phyloP scores from a whole-genome alignment of 1,284 basidiomycete genomes.

The Butyriboletus pseudospeciosus region DNA sequence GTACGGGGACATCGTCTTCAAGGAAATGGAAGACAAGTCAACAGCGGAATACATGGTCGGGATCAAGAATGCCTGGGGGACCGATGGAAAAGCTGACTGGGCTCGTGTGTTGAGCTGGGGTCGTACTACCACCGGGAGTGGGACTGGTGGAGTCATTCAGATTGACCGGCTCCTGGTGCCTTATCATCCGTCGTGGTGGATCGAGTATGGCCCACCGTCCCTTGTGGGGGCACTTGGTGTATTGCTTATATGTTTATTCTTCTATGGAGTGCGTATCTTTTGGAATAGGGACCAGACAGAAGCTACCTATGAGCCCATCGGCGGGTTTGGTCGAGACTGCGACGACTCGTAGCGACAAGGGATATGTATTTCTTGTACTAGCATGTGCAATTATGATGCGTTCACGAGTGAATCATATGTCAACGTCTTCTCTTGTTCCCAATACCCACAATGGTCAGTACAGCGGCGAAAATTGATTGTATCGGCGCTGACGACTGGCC shows the following conservation, averaged over 20 bases:
- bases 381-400: constrained; percentile 1
- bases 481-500: constrained; percentile 8
- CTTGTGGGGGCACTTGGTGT: constrained; percentile 56
- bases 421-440: constrained; percentile 7
- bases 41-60: constrained; percentile 67
- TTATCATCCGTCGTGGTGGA: constrained; percentile 82
- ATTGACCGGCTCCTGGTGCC: constrained; percentile 83
- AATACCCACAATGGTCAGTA: constrained; percentile 27
- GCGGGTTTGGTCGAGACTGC: constrained; percentile 66
- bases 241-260: constrained; percentile 62
- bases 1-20: constrained; percentile 82
- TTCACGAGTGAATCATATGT: constrained; percentile 21
- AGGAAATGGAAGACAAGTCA: constrained; percentile 47
- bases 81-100: constrained; percentile 64
- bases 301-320: constrained; percentile 79
- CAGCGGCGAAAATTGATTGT: background rate
- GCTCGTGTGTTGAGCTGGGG: constrained; percentile 80
- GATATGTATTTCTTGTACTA: constrained; percentile 10
- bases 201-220: constrained; percentile 61
- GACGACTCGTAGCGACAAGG: constrained; percentile 37
- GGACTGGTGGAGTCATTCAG: constrained; percentile 81
- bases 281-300: constrained; percentile 72
- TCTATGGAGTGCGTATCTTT: constrained; percentile 59
- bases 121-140: constrained; percentile 65
- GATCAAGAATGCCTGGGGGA: constrained; percentile 83